phyloP scores from a whole-genome alignment of 108 stramenopile species.

The Cyclotella baltica region DNA sequence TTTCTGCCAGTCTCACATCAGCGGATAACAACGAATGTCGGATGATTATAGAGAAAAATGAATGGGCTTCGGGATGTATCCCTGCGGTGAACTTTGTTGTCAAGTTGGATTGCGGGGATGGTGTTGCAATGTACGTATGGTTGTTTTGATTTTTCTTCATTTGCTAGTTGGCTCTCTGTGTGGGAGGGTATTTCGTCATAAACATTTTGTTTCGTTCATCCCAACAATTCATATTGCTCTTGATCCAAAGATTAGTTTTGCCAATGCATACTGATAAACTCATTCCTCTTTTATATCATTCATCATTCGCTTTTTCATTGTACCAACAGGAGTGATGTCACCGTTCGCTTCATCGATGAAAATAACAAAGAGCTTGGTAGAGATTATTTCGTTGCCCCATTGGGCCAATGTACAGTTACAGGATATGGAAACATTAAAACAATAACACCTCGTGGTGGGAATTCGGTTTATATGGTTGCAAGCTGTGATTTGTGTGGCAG shows the following conservation, averaged over 20 bases:
- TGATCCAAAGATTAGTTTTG: neutral
- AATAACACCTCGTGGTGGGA: slow-evolving; percentile 53
- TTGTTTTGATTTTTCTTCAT: neutral
- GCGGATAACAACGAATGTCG: slow-evolving; percentile 27
- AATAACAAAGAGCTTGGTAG: slow-evolving; percentile 55
- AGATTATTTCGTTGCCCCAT: slow-evolving; percentile 48
- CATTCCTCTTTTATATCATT: neutral
- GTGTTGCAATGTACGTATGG: slow-evolving; percentile 43
- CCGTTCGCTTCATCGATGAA: slow-evolving; percentile 52
- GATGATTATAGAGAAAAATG: slow-evolving; percentile 44
- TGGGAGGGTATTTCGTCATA: too few relatives aligned
- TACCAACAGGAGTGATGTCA: slow-evolving; percentile 45
- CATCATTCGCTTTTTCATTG: neutral
- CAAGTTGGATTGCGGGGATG: slow-evolving; percentile 54
- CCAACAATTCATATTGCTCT: neutral
- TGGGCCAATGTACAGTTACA: slow-evolving; percentile 52
- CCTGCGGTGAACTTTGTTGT: slow-evolving; percentile 54
- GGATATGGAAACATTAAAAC: slow-evolving; percentile 63
- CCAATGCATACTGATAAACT: neutral
- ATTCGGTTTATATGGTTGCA: slow-evolving; percentile 45
- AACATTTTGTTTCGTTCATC: neutral
- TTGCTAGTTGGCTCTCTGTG: too few relatives aligned
- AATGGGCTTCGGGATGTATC: slow-evolving; percentile 54
- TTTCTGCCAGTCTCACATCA: neutral
- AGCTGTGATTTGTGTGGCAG: slow-evolving; percentile 47